Conservation (phyloP, 1,284 basidiomycete species). For the Apiotrichum mycotoxinovorans region DNA sequence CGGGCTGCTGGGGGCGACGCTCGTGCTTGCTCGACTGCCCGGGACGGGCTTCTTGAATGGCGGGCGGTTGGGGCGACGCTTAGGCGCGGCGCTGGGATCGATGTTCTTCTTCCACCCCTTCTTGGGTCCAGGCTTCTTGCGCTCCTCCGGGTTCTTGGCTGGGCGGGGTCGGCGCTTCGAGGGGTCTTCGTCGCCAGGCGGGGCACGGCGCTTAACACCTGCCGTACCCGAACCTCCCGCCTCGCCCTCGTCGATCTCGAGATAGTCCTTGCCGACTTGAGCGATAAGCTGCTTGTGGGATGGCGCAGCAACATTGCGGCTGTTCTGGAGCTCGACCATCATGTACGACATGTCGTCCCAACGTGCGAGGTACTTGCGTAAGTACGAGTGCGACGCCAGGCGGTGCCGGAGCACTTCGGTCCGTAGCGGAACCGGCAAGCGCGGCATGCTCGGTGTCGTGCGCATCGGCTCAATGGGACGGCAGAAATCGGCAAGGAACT, state of each 20-base stretch:
- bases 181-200: constrained; percentile 1
- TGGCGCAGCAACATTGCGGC: constrained; percentile 26
- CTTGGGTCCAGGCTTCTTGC: constrained; percentile 43
- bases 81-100: constrained; percentile 18
- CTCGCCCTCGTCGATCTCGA: constrained; percentile 30
- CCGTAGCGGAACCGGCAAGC: constrained; percentile 27
- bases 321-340: constrained; percentile 28
- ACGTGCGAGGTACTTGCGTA: constrained; percentile 40
- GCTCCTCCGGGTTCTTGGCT: constrained; percentile 28
- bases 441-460: constrained; percentile 12
- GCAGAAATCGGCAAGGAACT: constrained; percentile 42
- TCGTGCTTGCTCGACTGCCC: neutral
- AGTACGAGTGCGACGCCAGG: constrained; percentile 25
- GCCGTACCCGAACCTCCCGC: neutral
- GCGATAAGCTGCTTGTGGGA: constrained; percentile 34
- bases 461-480: constrained; percentile 36
- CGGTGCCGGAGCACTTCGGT: constrained; percentile 37
- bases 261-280: constrained; percentile 34
- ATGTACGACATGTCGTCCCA: constrained; percentile 45
- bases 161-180: constrained; percentile 17
- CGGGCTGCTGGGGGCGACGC: constrained; percentile 12
- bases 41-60: constrained; percentile 13
- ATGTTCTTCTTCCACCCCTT: constrained; percentile 41
- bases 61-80: constrained; percentile 10
- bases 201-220: constrained; percentile 11